Conservation (phyloP, 1,284 basidiomycete species). For the Leucoagaricus sp. region DNA sequence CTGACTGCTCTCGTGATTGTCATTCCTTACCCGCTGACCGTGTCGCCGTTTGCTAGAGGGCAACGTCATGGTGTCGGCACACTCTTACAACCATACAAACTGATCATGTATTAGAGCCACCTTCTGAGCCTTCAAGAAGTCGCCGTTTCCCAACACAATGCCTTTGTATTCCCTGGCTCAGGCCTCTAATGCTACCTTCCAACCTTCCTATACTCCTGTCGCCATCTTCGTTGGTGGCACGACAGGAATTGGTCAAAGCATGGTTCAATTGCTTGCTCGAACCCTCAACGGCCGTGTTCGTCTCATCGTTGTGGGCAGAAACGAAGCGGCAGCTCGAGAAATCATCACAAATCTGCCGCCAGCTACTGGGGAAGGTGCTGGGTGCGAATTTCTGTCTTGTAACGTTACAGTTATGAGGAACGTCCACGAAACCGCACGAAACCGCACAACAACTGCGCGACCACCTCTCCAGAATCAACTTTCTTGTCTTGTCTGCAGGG, state of each 20-base stretch:
- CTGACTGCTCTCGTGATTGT: no score
- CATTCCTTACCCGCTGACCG: no score
- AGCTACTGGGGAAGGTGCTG: conserved; percentile 7
- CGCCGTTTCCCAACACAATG: no score
- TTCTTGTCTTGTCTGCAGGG: conserved; percentile 41
- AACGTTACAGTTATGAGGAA: conserved; percentile 43
- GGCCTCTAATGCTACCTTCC: conserved; percentile 18
- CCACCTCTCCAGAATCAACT: conserved; percentile 38
- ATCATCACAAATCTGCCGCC: conserved; percentile 35
- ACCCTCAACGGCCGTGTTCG: conserved; percentile 31
- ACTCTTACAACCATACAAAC: no score
- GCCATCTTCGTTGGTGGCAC: conserved; percentile 42
- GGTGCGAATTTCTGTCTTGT: conserved; percentile 41
- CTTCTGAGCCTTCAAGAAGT: no score
- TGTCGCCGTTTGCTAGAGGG: no score
- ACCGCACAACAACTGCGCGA: conserved; percentile 27
- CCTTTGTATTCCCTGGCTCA: background rate
- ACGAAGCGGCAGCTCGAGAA: conserved; percentile 30
- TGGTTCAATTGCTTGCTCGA: conserved; percentile 29
- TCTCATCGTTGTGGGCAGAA: conserved; percentile 38
- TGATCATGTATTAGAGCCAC: no score
- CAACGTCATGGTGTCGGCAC: no score
- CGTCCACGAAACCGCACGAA: conserved; percentile 29
- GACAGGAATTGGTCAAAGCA: conserved; percentile 38
- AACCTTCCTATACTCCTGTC: conserved; percentile 25